Base-by-base conservation (phyloP, 495 filamentous ascomycete genomes). In the Hypomontagnella submonticulosa region DNA sequence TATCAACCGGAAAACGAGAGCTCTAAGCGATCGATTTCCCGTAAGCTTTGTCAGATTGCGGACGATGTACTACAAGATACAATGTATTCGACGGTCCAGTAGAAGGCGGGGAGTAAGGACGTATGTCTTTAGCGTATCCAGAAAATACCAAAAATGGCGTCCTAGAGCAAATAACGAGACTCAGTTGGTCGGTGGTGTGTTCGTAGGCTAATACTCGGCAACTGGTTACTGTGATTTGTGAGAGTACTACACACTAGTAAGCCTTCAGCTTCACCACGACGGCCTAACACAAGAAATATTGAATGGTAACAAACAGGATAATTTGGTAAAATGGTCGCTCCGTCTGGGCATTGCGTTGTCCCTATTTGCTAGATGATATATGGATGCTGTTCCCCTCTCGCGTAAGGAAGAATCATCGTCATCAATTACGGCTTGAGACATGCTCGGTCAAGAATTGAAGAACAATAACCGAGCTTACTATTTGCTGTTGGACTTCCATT, bases 21-120 rank as follows among this genome's bases (percentile, higher is more conserved):
- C 55, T 52, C 23, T 37, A 44, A 30, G 30, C 44, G 42, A 63
- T 19, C 59, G 53, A 50, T 58, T 10, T 37, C 19, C 33, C 52
- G 60, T 63, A 69, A 69, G 66, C 66, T 63, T 63, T 69, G 66
- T 69, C 66, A 69, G 66, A 60, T 57, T 27, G 32, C 16, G 50
- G 43, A 41, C 47, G 49, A 59, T 52, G 65, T 54, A 55, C 50
- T 51, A 38, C 36, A 51, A 41, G 34, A 62, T 41, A 4, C 23
- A 52, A 30, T 19, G 19, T 46, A 51, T 46, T 18, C 23, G 13
- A 57, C 54, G 19, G 48, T 37, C n/a, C 16, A 43, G 9, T 3
- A 15, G 43, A 46, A 18, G 55, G 11, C 41, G 59, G 65, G 48
- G 40, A 49, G 54, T 57, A 56, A 58, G 41, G 41, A 15, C n/a